A percentile compares a stretch with the other conserved stretches of the same genome.
These are phyloP conservation scores for Dactylis glomerata DNA, from an alignment of 176 grass and related monocot genomes.

Conservation along the genomic window DNA sequence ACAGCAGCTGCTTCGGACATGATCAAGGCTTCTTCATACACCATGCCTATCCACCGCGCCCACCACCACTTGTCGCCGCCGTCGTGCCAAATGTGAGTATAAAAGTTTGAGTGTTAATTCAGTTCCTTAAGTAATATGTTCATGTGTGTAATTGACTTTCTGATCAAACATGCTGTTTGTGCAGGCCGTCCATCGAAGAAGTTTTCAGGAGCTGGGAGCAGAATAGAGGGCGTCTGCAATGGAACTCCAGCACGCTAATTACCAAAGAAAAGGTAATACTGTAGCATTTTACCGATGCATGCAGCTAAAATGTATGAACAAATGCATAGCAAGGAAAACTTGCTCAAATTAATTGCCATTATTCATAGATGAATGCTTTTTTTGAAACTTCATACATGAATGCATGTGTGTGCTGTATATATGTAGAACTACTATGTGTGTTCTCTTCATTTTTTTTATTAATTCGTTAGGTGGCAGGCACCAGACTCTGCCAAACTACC, in stretches of 20 bases:
- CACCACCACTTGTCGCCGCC: neutral
- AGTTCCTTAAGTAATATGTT: neutral
- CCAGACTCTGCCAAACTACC: conserved; percentile 19
- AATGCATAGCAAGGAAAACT: neutral
- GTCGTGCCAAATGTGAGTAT: conserved; percentile 39
- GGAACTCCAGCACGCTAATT: conserved; percentile 4
- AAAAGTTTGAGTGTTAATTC: neutral
- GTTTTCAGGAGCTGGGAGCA: conserved; percentile 43
- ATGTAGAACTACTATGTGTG: no score
- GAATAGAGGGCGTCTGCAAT: conserved; percentile 22
- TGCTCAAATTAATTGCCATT: neutral
- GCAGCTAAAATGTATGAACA: neutral
- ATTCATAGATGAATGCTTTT: neutral
- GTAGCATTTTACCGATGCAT: no score
- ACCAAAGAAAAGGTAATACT: conserved; percentile 24
- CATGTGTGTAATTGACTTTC: neutral
- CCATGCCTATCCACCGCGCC: neutral
- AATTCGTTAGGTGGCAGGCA: conserved; percentile 32
- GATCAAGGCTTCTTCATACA: neutral
- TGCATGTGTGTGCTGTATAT: no score
- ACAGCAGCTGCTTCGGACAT: neutral
- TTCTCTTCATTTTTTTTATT: neutral
- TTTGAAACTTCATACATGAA: neutral
- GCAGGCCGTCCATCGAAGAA: conserved; percentile 35
- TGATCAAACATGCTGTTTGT: neutral